phyloP scores from a whole-genome alignment of 495 filamentous ascomycete species.

The Entonaema liquescens region DNA sequence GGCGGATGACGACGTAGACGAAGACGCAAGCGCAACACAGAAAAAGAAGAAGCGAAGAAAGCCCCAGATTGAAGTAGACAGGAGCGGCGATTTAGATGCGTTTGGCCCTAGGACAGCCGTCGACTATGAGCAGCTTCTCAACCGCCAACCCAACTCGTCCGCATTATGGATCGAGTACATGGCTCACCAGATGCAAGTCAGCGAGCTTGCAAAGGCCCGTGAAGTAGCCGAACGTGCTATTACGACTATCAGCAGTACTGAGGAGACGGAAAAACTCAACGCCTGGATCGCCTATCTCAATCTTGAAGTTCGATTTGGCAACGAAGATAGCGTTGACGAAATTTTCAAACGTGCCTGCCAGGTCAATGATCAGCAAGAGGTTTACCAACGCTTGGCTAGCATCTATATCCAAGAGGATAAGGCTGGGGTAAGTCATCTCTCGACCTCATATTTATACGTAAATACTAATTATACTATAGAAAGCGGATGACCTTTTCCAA shows the following conservation, averaged over 20 bases:
- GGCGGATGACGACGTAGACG: constrained; percentile 52
- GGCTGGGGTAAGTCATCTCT: constrained; percentile 62
- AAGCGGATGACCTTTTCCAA: constrained; percentile 91
- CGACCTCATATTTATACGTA: background rate
- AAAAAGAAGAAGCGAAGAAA: constrained; percentile 86
- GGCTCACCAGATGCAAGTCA: constrained; percentile 93
- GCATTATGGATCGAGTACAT: constrained; percentile 94
- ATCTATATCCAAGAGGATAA: constrained; percentile 94
- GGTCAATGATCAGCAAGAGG: constrained; percentile 89
- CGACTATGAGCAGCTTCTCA: constrained; percentile 91
- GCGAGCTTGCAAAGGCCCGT: constrained; percentile 84
- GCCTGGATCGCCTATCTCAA: constrained; percentile 95
- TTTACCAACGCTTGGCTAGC: constrained; percentile 87
- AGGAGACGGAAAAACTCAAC: constrained; percentile 90
- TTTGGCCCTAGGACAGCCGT: constrained; percentile 89
- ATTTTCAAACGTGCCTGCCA: constrained; percentile 93
- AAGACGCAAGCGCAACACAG: constrained; percentile 58
- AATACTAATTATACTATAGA: constrained; percentile 58
- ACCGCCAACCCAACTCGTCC: constrained; percentile 90
- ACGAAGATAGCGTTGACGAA: constrained; percentile 82
- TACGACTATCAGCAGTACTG: constrained; percentile 84
- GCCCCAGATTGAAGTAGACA: constrained; percentile 83
- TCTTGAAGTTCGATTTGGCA: constrained; percentile 90
- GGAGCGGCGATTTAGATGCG: constrained; percentile 85
- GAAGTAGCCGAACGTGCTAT: constrained; percentile 89